These are phyloP conservation scores for Lecanicillium sp. DNA, from an alignment of 2,329 filamentous ascomycete species.

Conservation along the genomic window DNA sequence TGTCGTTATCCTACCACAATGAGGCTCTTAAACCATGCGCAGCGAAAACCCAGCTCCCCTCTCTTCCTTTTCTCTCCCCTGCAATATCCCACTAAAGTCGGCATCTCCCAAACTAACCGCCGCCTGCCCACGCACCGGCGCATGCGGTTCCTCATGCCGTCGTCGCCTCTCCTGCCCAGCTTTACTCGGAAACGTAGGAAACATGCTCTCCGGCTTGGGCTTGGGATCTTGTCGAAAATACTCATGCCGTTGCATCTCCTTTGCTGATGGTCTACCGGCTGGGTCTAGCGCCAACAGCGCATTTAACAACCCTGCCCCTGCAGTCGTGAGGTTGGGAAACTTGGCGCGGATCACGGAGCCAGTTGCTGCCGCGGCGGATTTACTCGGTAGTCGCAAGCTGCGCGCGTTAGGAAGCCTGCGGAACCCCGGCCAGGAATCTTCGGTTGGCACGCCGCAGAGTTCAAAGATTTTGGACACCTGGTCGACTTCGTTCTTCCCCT, in stretches of 20 bases:
- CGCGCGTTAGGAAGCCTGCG: conserved; percentile 80
- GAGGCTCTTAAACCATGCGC: conserved; percentile 40
- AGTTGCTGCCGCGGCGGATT: conserved; percentile 21
- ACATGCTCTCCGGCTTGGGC: conserved; percentile 84
- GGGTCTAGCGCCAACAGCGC: conserved; percentile 70
- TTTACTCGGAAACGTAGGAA: conserved; percentile 94
- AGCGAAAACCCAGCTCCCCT: conserved; percentile 58
- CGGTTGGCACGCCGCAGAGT: conserved; percentile 77
- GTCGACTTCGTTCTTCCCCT: conserved; percentile 88
- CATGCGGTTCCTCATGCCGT: conserved; percentile 64
- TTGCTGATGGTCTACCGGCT: conserved; percentile 57
- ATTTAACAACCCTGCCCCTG: conserved; percentile 62
- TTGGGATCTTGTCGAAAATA: conserved; percentile 88
- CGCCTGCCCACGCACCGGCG: conserved; percentile 68
- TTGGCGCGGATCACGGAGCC: conserved; percentile 59
- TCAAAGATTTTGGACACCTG: conserved; percentile 82
- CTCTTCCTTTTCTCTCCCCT: conserved; percentile 55
- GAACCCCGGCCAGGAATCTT: conserved; percentile 79
- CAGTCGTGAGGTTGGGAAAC: conserved; percentile 73
- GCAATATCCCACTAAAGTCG: conserved; percentile 67
- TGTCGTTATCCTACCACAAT: background rate
- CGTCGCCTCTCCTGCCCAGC: conserved; percentile 81
- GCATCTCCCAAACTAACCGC: conserved; percentile 45
- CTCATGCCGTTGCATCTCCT: conserved; percentile 65
- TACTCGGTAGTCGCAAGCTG: conserved; percentile 59